Conservation (phyloP, 2,329 filamentous ascomycete species). For the Colletotrichum somersetense region DNA sequence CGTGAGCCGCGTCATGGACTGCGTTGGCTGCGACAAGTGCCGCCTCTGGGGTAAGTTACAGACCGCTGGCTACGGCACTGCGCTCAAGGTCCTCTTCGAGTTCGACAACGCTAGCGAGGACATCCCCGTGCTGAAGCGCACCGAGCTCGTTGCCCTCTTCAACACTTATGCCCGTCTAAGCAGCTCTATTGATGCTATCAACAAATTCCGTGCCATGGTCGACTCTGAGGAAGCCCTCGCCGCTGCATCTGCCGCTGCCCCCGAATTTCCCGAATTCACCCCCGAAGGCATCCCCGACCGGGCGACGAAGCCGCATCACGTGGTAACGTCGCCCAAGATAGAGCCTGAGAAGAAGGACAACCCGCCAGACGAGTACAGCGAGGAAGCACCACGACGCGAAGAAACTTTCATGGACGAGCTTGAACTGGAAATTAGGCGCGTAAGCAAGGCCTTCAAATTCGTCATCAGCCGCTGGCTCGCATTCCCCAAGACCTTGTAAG, state of each 20-base stretch:
- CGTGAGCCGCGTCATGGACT: conserved; percentile 97
- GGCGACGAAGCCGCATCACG: conserved; percentile 60
- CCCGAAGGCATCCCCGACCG: conserved; percentile 50
- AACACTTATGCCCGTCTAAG: conserved; percentile 93
- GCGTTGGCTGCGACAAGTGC: conserved; percentile 98
- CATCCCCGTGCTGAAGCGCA: conserved; percentile 82
- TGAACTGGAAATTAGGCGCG: conserved; percentile 71
- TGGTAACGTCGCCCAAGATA: conserved; percentile 47
- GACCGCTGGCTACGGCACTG: conserved; percentile 93
- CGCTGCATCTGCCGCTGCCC: conserved; percentile 43
- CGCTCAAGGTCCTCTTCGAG: conserved; percentile 95
- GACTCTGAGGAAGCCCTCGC: conserved; percentile 52
- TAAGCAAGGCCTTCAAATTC: conserved; percentile 73
- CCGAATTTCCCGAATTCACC: conserved; percentile 42
- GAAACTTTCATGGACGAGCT: conserved; percentile 69
- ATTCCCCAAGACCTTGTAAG: conserved; percentile 79
- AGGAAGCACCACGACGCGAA: conserved; percentile 47
- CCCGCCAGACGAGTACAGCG: conserved; percentile 48
- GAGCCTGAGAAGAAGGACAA: conserved; percentile 50
- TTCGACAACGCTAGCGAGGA: conserved; percentile 77
- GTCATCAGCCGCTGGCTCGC: conserved; percentile 78
- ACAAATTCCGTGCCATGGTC: conserved; percentile 74
- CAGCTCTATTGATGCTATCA: conserved; percentile 81
- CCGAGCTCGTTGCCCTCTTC: conserved; percentile 92
- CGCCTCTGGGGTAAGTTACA: conserved; percentile 98